phyloP scores from a whole-genome alignment of 306 rosid genomes.

The Amphicarpaea edgeworthii region DNA sequence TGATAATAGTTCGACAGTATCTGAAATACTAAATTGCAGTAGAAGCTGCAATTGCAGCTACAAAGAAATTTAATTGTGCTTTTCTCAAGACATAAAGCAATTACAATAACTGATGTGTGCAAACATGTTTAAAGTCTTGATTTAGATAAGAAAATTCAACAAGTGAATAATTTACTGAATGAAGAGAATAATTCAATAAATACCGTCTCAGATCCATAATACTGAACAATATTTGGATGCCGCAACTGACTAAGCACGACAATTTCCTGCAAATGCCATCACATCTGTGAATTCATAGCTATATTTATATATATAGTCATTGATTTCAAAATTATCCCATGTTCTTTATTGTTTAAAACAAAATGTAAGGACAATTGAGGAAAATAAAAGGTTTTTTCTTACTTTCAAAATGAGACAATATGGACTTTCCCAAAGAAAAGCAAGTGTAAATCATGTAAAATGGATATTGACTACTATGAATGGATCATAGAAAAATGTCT shows the following conservation, averaged over 20 bases:
- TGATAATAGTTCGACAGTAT: not conserved
- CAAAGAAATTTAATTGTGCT: not conserved
- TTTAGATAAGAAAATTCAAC: conserved; percentile 16
- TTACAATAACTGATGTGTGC: conserved; percentile 7
- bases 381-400: conserved; percentile 26
- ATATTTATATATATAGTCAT: not conserved
- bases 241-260: conserved; percentile 76
- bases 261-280: conserved; percentile 76
- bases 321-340: not conserved
- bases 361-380: not conserved
- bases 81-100: conserved; percentile 28
- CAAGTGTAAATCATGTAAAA: conserved; percentile 17
- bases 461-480: no score
- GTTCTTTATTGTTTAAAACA: conserved; percentile 2
- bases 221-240: conserved; percentile 94
- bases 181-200: conserved; percentile 31
- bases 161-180: conserved; percentile 28
- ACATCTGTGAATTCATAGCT: conserved; percentile 16
- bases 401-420: conserved; percentile 25
- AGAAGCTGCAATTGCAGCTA: not conserved
- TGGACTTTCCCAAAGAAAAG: conserved; percentile 36
- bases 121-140: conserved; percentile 2
- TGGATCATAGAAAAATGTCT: not conserved
- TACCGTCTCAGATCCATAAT: conserved; percentile 85
- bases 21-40: conserved; percentile 3